Evolutionary conservation across 495 filamentous ascomycete genomes (phyloP), one percentile per base, ranked within the genome.

Genomic region (Neurospora sp.): DNA sequence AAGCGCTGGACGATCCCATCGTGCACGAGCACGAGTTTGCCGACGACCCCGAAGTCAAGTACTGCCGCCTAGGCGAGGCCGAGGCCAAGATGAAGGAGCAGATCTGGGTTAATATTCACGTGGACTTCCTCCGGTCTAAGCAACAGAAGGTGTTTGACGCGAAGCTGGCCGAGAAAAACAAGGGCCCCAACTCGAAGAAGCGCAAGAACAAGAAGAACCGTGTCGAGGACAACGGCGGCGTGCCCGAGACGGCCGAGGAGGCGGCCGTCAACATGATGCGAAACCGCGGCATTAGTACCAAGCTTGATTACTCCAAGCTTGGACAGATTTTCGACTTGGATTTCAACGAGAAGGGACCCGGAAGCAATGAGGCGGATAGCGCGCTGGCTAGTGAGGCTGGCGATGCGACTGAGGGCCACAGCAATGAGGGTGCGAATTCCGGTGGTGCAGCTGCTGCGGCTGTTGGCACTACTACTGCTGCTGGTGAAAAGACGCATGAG

Each of bases 81-180:
- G 95, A 98, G 81, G 84, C 89, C 3, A 85, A 86, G 5, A 85
- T 94, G 74, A 97, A 97, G 78, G 93, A 97, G 79, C 85, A 86
- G 61, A 92, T 98, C 70, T 99, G 96, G 96, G 87, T 94, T n/a
- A 92, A 94, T 73, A 89, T 93, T 75, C 98, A 98, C 81, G 91
- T 93, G 77, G 92, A 95, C 70, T 99, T 92, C 82, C 85, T 99
- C 44, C 91, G 94, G 6, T 86, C 88, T 31, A 88, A 94, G 79
- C 93, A 97, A 79, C 88, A 90, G 68, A 95, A 94, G 80, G 84
- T 87, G 5, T 88, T 93, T 42, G 87, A 90, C 40, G 85, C 88
- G 71, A 88, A 90, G 71, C 81, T 93, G 71, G 85, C 87, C 5
- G 85, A 85, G 40, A 66, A 66, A 14, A 86, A 86, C 71, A 83